Evolutionary conservation across 768 basidiomycete genomes (phyloP), one percentile per base, ranked within the genome.

Genomic region (Rhizopogon roseolus): DNA sequence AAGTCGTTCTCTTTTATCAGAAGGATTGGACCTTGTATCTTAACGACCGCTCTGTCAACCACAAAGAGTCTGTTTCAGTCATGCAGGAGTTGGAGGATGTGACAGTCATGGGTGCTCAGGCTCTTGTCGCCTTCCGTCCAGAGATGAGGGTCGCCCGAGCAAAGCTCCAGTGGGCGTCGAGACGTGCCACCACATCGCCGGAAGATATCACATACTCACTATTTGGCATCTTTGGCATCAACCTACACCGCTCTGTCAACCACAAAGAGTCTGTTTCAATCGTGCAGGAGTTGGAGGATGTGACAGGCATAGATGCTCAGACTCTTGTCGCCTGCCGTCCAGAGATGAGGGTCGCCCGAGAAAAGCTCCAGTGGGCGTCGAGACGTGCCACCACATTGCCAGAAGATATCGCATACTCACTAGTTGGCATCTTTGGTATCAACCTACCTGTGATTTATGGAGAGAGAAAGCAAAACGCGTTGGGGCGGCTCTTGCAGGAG

Each of bases 161-260:
- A 25, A 27, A 19, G 5, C 41, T 51, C 5, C 37, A 9, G 7
- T 51, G 50, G 50, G 50, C 50, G 6, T 51, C 37, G 4, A 51
- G 16, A 7, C 32, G 50, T 17, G 19, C 11, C 27, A 51, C 50
- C 5, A 41, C 50, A 6, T 17, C 28, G 27, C 27, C 28, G 41
- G 50, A 51, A 51, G 50, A 51, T 13, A n/a, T 51, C 40, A 39
- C 50, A 3, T 51, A 51, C 25, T 51, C 50, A 17, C n/a, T 51
- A 5, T 40, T 51, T 38, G 50, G 50, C 5, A 29, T 51, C n/a
- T 51, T 51, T 4, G 50, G 19, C 13, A 17, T 42, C 16, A 16
- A 42, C n/a, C n/a, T n/a, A n/a, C n/a, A 19, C 9, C 16, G 1
- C 11, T 41, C 37, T 51, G 4, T 29, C 39, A 39, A 51, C 6